phyloP scores from a whole-genome alignment of 257 asterid genomes.

The Lycium barbarum region DNA sequence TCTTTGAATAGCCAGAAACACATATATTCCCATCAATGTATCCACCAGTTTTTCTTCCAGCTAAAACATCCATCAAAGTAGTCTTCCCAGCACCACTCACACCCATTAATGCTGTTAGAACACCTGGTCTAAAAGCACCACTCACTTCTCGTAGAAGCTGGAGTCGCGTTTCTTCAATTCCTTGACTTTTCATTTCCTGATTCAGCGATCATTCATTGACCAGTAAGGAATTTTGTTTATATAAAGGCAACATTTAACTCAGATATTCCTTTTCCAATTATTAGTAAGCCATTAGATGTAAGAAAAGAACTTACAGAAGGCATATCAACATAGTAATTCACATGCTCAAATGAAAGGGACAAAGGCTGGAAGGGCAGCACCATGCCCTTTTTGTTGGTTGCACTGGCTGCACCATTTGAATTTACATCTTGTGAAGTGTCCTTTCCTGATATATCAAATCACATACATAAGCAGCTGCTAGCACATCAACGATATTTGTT shows the following conservation, averaged over 20 bases:
- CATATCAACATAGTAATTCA: constrained; percentile 72
- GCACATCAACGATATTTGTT: background rate
- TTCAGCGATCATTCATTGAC: background rate
- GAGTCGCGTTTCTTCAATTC: constrained; percentile 61
- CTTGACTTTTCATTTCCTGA: constrained; percentile 74
- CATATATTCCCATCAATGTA: constrained; percentile 66
- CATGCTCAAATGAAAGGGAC: constrained; percentile 64
- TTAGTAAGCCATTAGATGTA: background rate
- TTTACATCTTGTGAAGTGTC: constrained; percentile 40
- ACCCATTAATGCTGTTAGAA: constrained; percentile 71
- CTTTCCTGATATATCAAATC: constrained; percentile 22
- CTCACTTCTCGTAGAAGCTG: constrained; percentile 61
- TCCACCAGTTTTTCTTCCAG: constrained; percentile 76
- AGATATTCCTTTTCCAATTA: background rate
- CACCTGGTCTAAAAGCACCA: constrained; percentile 77
- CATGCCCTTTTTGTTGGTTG: constrained; percentile 58
- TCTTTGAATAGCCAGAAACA: constrained; percentile 66
- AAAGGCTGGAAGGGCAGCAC: constrained; percentile 68
- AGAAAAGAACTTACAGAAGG: constrained; percentile 59
- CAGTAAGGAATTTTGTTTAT: background rate
- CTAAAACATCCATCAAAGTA: constrained; percentile 73
- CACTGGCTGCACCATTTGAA: constrained; percentile 26
- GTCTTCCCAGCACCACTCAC: constrained; percentile 83
- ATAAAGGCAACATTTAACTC: background rate
- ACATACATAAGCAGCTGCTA: constrained; percentile 20